phyloP scores from a whole-genome alignment of 2,329 filamentous ascomycete species.

The Xylaria sp. region DNA sequence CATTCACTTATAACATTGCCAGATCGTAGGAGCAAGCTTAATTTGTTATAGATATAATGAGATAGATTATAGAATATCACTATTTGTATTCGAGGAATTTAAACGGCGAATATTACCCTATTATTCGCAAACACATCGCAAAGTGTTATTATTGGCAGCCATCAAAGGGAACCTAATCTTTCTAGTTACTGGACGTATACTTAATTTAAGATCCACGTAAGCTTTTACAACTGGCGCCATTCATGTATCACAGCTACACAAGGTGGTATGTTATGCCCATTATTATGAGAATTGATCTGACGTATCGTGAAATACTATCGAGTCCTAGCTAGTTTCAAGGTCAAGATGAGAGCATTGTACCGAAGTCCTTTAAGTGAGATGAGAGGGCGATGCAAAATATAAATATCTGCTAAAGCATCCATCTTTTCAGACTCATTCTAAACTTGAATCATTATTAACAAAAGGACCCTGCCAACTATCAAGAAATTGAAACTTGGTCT shows the following conservation, averaged over 20 bases:
- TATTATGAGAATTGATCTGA: neutral
- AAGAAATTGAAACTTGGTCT: no score
- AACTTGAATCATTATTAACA: neutral
- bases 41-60: neutral
- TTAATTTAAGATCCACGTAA: neutral
- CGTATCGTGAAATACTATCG: neutral
- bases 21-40: neutral
- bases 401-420: neutral
- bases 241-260: neutral
- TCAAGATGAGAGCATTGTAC: no score
- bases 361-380: neutral
- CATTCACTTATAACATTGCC: neutral
- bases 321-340: neutral
- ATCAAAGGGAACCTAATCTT: neutral
- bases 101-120: neutral
- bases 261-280: no score
- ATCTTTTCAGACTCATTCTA: neutral
- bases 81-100: neutral
- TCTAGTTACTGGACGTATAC: neutral
- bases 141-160: neutral
- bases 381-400: neutral
- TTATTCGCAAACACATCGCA: neutral
- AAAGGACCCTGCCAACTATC: neutral
- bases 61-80: neutral
- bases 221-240: neutral